Evolutionary conservation across 306 rosid species (phyloP), one percentile per base, ranked within the genome.

Genomic region (Prunus salicina): DNA sequence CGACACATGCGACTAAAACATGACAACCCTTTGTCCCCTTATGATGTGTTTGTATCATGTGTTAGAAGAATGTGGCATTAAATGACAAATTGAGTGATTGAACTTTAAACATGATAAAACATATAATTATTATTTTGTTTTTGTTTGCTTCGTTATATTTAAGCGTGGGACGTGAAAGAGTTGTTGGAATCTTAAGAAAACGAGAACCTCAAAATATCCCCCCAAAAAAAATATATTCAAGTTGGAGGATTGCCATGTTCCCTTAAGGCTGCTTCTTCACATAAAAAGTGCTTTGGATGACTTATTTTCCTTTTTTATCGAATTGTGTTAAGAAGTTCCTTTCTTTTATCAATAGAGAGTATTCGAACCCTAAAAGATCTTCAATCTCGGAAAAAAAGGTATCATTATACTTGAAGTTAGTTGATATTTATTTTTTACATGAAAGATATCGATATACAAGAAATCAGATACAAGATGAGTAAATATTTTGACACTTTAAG

Each of bases 11-110:
- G 82, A 82, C 71, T 67, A 46, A 64, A 84, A 78, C 73, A 62
- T 82, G 91, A 85, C 91, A 83, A 72, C 79, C 57, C 78, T 60
- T 76, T 76, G 83, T 71, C 85, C 79, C 69, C 69, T 65, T 80
- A 5, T 85, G 80, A 71, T 79, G 86, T 81, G 9, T 7, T 25
- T 38, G 43, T 38, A 38, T 38, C 9, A 6, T 47, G 68, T 71
- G 56, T 67, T 63, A 83, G 73, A 72, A 76, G 72, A 72, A 20
- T 81, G 82, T 67, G 83, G 30, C 84, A 76, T 76, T 81, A 64
- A 43, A 84, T 45, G 84, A 84, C 85, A 88, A 79, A 55, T 57
- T 63, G 72, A 50, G 82, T 68, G 79, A 69, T 46, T 76, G 50
- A 55, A 51, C 77, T 43, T 72, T 63, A 12, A 46, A 34, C 55